Conservation (phyloP, 2,329 filamentous ascomycete species). For the Trichoderma cornu-damae region DNA sequence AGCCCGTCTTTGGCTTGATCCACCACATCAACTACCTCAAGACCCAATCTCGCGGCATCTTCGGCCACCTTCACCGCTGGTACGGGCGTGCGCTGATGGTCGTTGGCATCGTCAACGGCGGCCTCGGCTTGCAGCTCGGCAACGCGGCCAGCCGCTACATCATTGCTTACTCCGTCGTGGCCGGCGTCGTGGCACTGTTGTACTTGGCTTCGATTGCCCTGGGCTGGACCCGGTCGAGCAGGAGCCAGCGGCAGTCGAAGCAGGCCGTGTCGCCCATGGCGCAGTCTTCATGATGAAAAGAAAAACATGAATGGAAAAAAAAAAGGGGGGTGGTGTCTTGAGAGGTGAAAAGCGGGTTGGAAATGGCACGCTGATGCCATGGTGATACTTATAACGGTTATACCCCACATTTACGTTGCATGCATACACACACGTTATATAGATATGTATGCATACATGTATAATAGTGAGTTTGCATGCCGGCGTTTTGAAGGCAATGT, state of each 20-base stretch:
- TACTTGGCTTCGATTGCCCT: conserved; percentile 37
- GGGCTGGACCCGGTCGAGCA: conserved; percentile 9
- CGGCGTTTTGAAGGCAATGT: not conserved
- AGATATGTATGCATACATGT: too few species aligned
- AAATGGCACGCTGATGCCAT: not conserved
- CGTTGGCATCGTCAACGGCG: conserved; percentile 59
- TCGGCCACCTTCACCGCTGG: conserved; percentile 58
- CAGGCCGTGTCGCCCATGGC: not conserved
- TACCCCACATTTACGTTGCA: not conserved
- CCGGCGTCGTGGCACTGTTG: conserved; percentile 42
- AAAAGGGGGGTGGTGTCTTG: not conserved
- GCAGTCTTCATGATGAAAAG: not conserved
- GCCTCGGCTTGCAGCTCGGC: conserved; percentile 52
- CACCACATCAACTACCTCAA: conserved; percentile 53
- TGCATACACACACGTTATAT: not conserved
- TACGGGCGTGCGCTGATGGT: conserved; percentile 54
- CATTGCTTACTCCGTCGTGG: conserved; percentile 53
- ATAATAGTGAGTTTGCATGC: not conserved
- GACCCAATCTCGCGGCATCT: conserved; percentile 41
- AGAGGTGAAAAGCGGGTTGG: not conserved
- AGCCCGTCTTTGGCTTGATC: conserved; percentile 52
- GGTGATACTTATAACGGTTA: too few species aligned
- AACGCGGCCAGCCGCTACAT: conserved; percentile 37
- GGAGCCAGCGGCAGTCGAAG: conserved; percentile 3
- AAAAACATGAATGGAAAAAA: not conserved